Evolutionary conservation across 768 basidiomycete species (phyloP), one percentile per base, ranked within the genome.

Genomic region (Nidula microcarpa): DNA sequence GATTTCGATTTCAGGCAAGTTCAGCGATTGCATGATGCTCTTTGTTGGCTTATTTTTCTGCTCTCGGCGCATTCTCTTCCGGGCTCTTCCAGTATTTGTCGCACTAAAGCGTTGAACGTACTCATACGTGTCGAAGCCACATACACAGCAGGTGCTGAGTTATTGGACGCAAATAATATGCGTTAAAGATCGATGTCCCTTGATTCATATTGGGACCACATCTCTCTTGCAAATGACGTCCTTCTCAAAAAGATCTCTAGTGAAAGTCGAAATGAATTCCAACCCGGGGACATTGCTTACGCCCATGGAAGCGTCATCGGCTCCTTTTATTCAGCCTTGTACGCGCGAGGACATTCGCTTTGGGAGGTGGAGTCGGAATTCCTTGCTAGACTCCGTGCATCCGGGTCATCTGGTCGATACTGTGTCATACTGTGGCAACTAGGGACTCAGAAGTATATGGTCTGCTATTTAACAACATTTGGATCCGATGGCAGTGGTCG

Each of bases 401-500:
- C 14, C 9, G 10, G 23, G 49, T 45, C 14, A 37, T 49, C 14
- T 48, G 60, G 34, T 52, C 63, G 73, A 37, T 70, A 57, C 51
- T 75, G 74, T 50, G 52, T 75, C n/a, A 63, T 75, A 47, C 63
- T 74, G 23, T 55, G 61, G 33, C 68, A 65, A 33, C 58, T 70
- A 13, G 55, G 55, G 17, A 58, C 53, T 9, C 59, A 64, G 11
- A 47, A 47, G 44, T 72, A 74, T 51, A 60, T 72, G 43, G 67
- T 74, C 48, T 75, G 71, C 53, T 65, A 67, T 44, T 55, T 74
- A 53, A 67, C 71, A 30, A 70, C 73, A 17, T 72, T 68, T 43
- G 67, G 68, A 60, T 39, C 60, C 61, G 32, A 51, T 69, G 13
- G 66, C 59, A 30, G 23, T 30, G 23, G 23, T 30, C 23, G 23